phyloP scores from a whole-genome alignment of 208 protist species.

The Wallacemonas sp. region DNA sequence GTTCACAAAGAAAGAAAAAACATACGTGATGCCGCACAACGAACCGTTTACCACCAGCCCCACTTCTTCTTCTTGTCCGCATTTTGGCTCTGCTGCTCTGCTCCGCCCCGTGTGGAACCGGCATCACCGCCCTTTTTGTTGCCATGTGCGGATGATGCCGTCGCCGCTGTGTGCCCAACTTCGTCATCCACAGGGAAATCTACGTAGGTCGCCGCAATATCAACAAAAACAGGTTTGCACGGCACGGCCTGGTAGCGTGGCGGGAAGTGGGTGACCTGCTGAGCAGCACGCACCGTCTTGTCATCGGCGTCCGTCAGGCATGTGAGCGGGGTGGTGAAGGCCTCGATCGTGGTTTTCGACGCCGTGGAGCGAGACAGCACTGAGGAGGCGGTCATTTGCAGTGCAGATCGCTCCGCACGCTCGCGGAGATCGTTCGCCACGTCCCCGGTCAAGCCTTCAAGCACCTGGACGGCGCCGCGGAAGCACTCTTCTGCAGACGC shows the following conservation, averaged over 20 bases:
- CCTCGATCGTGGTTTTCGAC: neutral
- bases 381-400: conserved; percentile 40
- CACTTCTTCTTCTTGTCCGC: conserved; percentile 24
- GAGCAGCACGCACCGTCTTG: conserved; percentile 41
- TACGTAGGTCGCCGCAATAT: conserved; percentile 79
- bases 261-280: conserved; percentile 74
- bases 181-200: conserved; percentile 43
- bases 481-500: conserved; percentile 43
- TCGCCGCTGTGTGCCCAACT: no score
- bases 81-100: neutral
- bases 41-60: conserved; percentile 14
- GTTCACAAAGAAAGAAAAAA: neutral
- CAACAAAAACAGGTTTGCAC: conserved; percentile 85
- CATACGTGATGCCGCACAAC: neutral
- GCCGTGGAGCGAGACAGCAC: conserved; percentile 24
- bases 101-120: no score
- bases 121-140: neutral
- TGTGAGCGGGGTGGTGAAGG: neutral
- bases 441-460: conserved; percentile 19
- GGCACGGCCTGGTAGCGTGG: conserved; percentile 76
- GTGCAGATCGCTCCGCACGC: conserved; percentile 34
- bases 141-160: neutral
- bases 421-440: conserved; percentile 32
- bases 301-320: conserved; percentile 46
- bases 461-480: conserved; percentile 39